Conservation (phyloP, 2,329 filamentous ascomycete species). For the Arthroderma sp. region DNA sequence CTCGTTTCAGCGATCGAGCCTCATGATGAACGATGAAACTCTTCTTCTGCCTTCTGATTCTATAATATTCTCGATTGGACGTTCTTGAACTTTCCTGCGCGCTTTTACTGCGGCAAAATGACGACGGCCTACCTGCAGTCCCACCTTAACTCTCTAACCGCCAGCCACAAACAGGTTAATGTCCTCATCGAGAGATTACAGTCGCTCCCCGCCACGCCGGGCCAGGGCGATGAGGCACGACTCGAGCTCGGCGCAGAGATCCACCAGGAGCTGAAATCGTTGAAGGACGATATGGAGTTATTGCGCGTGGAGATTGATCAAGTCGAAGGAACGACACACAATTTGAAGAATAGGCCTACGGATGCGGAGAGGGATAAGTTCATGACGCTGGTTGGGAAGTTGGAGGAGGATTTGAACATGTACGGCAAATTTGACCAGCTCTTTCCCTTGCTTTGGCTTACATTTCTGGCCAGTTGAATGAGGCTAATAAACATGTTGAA, state of each 20-base stretch:
- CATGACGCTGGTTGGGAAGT: conserved; percentile 50
- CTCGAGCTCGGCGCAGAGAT: conserved; percentile 71
- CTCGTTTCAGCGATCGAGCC: too few species aligned
- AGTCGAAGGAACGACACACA: conserved; percentile 31
- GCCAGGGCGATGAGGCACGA: conserved; percentile 51
- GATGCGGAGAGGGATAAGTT: conserved; percentile 53
- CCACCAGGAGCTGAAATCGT: conserved; percentile 58
- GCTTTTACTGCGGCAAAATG: too few species aligned
- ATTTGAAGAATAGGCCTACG: conserved; percentile 38
- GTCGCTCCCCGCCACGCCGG: conserved; percentile 47
- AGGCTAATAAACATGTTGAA: conserved; percentile 19
- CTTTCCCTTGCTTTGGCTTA: neutral
- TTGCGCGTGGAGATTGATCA: conserved; percentile 64
- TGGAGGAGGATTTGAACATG: conserved; percentile 59
- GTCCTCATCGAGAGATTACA: conserved; percentile 44
- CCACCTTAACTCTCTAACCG: conserved; percentile 40
- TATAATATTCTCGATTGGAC: too few species aligned
- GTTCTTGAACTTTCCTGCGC: too few species aligned
- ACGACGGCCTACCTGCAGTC: conserved; percentile 27
- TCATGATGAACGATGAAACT: too few species aligned
- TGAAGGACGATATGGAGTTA: conserved; percentile 73
- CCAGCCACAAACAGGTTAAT: conserved; percentile 40
- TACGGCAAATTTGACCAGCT: conserved; percentile 25
- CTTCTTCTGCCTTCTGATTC: too few species aligned
- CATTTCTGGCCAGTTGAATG: neutral